phyloP scores from a whole-genome alignment of 345 rosid species.

The Microthlaspi erraticum region DNA sequence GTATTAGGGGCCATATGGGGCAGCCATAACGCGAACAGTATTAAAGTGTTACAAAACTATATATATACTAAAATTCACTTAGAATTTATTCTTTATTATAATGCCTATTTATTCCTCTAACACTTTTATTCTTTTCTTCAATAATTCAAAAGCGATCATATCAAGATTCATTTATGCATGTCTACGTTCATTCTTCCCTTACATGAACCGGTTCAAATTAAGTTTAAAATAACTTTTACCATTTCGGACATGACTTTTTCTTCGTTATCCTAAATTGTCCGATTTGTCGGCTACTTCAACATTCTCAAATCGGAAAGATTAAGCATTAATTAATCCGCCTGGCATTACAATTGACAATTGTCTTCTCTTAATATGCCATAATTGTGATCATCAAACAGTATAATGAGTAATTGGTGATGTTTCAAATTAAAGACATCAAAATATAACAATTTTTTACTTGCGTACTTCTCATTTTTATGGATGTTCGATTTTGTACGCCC shows the following conservation, averaged over 20 bases:
- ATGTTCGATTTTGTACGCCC: neutral
- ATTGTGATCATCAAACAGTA: neutral
- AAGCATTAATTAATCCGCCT: neutral
- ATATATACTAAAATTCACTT: slow-evolving; percentile 33
- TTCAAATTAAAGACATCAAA: neutral
- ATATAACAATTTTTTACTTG: neutral
- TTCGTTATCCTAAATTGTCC: slow-evolving; percentile 25
- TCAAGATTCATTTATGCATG: slow-evolving; percentile 59
- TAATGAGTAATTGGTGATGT: neutral
- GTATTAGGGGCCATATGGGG: slow-evolving; percentile 48
- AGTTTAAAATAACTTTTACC: slow-evolving; percentile 22
- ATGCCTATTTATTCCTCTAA: slow-evolving; percentile 58
- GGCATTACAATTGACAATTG: neutral
- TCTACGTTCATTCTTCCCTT: slow-evolving; percentile 36
- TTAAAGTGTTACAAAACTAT: slow-evolving; percentile 39
- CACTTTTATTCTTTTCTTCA: slow-evolving; percentile 57
- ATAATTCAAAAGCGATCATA: slow-evolving; percentile 67
- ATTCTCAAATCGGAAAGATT: slow-evolving; percentile 4
- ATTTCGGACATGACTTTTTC: slow-evolving; percentile 16
- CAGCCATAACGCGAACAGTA: slow-evolving; percentile 50
- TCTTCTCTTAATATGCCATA: neutral
- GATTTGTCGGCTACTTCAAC: slow-evolving; percentile 35
- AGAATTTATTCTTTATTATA: slow-evolving; percentile 67
- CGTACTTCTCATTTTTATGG: neutral
- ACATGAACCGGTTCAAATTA: slow-evolving; percentile 29